A percentile compares a stretch with the other conserved stretches of the same genome.
Evolutionary conservation across 257 asterid genomes (phyloP).

Genomic region (Fraxinus pennsylvanica): DNA sequence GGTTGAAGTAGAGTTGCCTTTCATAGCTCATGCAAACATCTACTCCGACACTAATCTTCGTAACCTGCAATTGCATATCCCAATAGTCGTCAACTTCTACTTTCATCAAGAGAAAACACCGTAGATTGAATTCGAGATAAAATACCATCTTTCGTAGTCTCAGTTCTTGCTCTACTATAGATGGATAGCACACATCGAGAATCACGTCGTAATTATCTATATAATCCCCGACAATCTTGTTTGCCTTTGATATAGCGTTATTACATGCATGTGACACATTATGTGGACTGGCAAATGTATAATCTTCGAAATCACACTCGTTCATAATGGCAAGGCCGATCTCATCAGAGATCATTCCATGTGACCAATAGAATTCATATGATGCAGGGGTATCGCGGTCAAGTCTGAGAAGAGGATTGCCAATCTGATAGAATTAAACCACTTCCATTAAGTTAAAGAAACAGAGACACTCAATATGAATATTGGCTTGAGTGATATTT

Average conservation of each 20-base stretch:
- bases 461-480: background rate
- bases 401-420: slow-evolving; percentile 90
- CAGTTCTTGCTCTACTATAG: slow-evolving; percentile 89
- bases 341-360: slow-evolving; percentile 98
- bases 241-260: slow-evolving; percentile 62
- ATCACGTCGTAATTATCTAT: slow-evolving; percentile 79
- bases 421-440: slow-evolving; percentile 57
- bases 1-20: slow-evolving; percentile 80
- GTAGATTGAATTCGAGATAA: background rate
- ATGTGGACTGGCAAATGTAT: slow-evolving; percentile 70
- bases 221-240: slow-evolving; percentile 68
- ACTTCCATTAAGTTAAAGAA: background rate
- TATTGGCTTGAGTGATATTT: slow-evolving; percentile 23
- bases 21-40: slow-evolving; percentile 91
- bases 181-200: slow-evolving; percentile 93
- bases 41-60: slow-evolving; percentile 76
- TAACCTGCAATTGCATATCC: slow-evolving; percentile 56
- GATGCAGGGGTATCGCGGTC: slow-evolving; percentile 87
- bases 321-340: slow-evolving; percentile 66
- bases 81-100: background rate
- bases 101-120: background rate
- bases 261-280: slow-evolving; percentile 64
- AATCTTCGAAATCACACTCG: slow-evolving; percentile 86
- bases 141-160: slow-evolving; percentile 72
- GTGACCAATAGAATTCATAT: slow-evolving; percentile 90